Evolutionary conservation across 2,329 filamentous ascomycete genomes (phyloP).

Genomic region (Cladophialophora carrionii): DNA sequence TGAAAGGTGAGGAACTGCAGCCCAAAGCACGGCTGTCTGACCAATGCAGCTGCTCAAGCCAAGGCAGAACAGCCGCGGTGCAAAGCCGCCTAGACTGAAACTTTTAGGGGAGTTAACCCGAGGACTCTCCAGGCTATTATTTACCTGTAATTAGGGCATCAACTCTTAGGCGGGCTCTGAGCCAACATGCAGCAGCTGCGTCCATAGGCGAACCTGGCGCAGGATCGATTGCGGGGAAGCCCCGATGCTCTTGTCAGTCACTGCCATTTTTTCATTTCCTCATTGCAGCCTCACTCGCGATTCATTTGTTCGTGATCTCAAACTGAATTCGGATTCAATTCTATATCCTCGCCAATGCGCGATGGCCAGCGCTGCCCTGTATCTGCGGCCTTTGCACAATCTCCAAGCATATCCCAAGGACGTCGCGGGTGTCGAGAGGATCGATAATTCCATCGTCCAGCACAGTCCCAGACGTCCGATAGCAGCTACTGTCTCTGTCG

Average conservation of each 20-base stretch:
- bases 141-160: no score
- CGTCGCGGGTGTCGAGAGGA: constrained; percentile 46
- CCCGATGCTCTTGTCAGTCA: neutral
- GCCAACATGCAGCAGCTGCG: no score
- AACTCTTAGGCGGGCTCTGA: neutral
- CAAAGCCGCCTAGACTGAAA: no score
- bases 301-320: neutral
- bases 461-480: constrained; percentile 42
- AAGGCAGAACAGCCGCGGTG: no score
- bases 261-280: neutral
- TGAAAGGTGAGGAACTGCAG: neutral
- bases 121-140: no score
- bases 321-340: neutral
- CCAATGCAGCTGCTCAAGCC: neutral
- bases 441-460: constrained; percentile 48
- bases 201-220: no score
- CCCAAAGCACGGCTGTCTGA: neutral
- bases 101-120: no score
- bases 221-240: neutral
- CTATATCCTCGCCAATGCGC: constrained; percentile 38
- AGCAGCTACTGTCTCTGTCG: constrained; percentile 43
- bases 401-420: constrained; percentile 46
- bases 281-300: no score
- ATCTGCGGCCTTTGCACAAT: constrained; percentile 40
- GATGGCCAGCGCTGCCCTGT: constrained; percentile 39